Base-by-base conservation (phyloP, 768 basidiomycete genomes). In the Termitomyces sp. region DNA sequence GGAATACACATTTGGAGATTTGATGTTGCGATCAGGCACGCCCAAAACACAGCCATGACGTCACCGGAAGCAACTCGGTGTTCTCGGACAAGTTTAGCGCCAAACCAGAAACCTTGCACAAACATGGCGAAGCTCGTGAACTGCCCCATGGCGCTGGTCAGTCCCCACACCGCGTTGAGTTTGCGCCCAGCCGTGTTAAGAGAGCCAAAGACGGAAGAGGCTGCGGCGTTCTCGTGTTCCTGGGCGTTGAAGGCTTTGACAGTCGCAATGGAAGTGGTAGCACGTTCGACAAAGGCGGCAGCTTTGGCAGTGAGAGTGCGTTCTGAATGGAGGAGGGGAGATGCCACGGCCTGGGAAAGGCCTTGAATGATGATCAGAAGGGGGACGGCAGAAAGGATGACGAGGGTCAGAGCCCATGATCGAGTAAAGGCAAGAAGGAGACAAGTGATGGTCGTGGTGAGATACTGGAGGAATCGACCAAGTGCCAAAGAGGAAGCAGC, bases 1-100 rank as follows among this genome's bases (percentile, higher is more conserved):
- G 95, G 94, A 10, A 98, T 84, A 66, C 86, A 86, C 80, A 89
- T 85, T 70, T 97, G 94, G 2, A 97, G 74, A 70, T 93, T 94
- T 65, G 82, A 87, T 1, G 90, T 88, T 0, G 93, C 94, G 61
- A 98, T 90, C 23, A 98, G 77, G 70, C 93, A 95, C 0, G 96
- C 95, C 95, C 96, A 98, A 71, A 98, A 99, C 54, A 95, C 93
- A n/a, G 90, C 87, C 88, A 95, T 95, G 62, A 98, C 90, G 38
- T 88, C 82, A 1, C 93, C 93, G 0, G 89, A 75, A 4, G 74
- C 74, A 55, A 84, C 79, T 61, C 79, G 83, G 16, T 89, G 90
- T 13, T 87, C 79, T n/a, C 85, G 74, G n/a, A 99, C 93, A 54
- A 97, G 81, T 68, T 89, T 87, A 2, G 89, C 82, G 13, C 95